Base-by-base conservation (phyloP, 2,329 filamentous ascomycete genomes). In the Ophiocordyceps camponoti-floridani region DNA sequence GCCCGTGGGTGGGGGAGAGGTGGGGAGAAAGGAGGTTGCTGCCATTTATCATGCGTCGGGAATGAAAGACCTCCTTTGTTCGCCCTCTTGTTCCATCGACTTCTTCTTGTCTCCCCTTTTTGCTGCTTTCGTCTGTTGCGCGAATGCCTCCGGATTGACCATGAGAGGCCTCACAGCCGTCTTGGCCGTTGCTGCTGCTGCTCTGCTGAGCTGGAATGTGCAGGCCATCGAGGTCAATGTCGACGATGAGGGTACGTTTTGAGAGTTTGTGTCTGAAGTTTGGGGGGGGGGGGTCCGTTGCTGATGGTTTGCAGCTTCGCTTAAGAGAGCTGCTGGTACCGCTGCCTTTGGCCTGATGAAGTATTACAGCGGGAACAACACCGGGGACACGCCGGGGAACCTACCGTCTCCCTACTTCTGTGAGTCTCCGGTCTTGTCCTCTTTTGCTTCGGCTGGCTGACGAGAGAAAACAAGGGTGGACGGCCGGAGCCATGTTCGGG, bases 401-500 rank as follows among this genome's bases (percentile, higher is more conserved):
- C 56, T 77, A 41, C 73, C 73, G 13, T 64, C 67, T 44, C 73
- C 72, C 14, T 81, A 80, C 53, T 84, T 79, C 58, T 86, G 81
- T 63, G 61, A 66, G 61, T 61, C 59, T 16, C 55, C 58, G 26
- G 65, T 64, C 14, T 26, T 40, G 3, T 13, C 41, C 2, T 7
- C 30, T 40, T 38, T 5, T 19, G 16, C 35, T n/a, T 38, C 13
- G 16, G n/a, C 35, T 10, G 16, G 30, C 51, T 56, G 43, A 58
- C 47, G 26, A 5, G 23, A 10, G 11, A 6, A 11, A 53, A n/a
- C n/a, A 40, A 64, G 62, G 68, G 82, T 87, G 82, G 82, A 79
- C 84, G 58, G 76, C 77, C 0, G 77, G 79, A 18, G 75, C 77
- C 44, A 72, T 87, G 69, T 83, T 85, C 53, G 77, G 80, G 44